phyloP scores from a whole-genome alignment of 1,139 yeast species.

The Debaryomycetaceae sp. region DNA sequence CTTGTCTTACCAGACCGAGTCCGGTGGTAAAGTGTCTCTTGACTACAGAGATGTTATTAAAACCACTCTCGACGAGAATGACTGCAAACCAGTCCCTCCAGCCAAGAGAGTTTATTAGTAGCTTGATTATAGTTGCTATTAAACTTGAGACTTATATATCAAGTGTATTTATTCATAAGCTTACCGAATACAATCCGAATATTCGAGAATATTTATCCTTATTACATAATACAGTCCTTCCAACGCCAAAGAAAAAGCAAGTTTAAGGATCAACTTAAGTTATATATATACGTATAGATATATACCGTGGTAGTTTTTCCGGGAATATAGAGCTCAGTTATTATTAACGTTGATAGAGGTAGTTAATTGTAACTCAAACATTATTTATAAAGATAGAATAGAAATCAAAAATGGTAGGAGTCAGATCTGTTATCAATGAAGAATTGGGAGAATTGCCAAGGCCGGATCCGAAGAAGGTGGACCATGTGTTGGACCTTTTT shows the following conservation, averaged over 20 bases:
- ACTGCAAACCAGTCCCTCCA: slow-evolving; percentile 96
- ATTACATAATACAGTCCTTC: not conserved
- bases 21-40: slow-evolving; percentile 71
- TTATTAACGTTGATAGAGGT: too few relatives aligned
- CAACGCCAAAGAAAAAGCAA: not conserved
- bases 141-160: not conserved
- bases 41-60: slow-evolving; percentile 84
- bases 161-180: not conserved
- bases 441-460: slow-evolving; percentile 28
- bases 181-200: not conserved
- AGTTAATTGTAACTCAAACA: not conserved
- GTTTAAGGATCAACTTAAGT: too few relatives aligned
- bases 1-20: slow-evolving; percentile 78
- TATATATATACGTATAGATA: not conserved
- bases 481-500: slow-evolving; percentile 47
- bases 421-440: slow-evolving; percentile 19
- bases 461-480: slow-evolving; percentile 25
- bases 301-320: not conserved
- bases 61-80: slow-evolving; percentile 83
- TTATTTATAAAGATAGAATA: not conserved
- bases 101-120: slow-evolving; percentile 85
- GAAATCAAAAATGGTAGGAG: slow-evolving; percentile 4
- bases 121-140: not conserved
- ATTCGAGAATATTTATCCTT: not conserved
- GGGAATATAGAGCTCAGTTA: too few relatives aligned